Conservation (phyloP, 129 eudicot genomes). For the Ambrosia trifida region DNA sequence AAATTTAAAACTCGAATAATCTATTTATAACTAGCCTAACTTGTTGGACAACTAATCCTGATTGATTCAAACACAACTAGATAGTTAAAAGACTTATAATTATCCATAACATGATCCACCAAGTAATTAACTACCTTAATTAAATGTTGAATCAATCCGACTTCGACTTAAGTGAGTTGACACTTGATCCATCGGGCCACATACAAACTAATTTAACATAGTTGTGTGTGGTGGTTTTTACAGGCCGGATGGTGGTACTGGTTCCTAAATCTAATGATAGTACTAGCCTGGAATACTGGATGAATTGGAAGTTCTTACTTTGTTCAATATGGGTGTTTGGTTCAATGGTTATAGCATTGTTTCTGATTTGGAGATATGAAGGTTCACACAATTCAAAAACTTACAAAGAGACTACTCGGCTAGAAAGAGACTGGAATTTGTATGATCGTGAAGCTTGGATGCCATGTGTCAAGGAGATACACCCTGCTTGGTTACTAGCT, state of each 20-base stretch:
- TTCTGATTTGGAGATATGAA: slow-evolving; percentile 64
- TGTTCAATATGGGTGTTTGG: slow-evolving; percentile 63
- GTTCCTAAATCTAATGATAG: slow-evolving; percentile 57
- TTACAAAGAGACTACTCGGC: slow-evolving; percentile 37
- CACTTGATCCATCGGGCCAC: too few species aligned
- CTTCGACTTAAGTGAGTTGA: too few species aligned
- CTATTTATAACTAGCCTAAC: too few species aligned
- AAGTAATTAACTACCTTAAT: too few species aligned
- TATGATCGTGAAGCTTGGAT: slow-evolving; percentile 72
- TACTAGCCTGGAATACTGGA: slow-evolving; percentile 76
- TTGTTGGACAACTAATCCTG: too few species aligned
- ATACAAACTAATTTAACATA: slow-evolving; percentile 23
- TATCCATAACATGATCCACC: too few species aligned
- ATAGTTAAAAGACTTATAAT: too few species aligned
- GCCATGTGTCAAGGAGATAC: slow-evolving; percentile 75
- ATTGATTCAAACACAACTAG: too few species aligned
- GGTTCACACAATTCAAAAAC: slow-evolving; percentile 33
- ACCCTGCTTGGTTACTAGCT: slow-evolving; percentile 61
- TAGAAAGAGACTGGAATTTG: slow-evolving; percentile 40
- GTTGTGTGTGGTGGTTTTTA: slow-evolving; percentile 20
- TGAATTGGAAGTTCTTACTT: slow-evolving; percentile 76
- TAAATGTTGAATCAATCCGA: too few species aligned
- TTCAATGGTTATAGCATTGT: slow-evolving; percentile 45
- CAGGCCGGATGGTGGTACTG: slow-evolving; percentile 71
- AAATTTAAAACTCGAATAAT: too few species aligned